Conservation (phyloP, 345 rosid species). For the Citrus inodora region DNA sequence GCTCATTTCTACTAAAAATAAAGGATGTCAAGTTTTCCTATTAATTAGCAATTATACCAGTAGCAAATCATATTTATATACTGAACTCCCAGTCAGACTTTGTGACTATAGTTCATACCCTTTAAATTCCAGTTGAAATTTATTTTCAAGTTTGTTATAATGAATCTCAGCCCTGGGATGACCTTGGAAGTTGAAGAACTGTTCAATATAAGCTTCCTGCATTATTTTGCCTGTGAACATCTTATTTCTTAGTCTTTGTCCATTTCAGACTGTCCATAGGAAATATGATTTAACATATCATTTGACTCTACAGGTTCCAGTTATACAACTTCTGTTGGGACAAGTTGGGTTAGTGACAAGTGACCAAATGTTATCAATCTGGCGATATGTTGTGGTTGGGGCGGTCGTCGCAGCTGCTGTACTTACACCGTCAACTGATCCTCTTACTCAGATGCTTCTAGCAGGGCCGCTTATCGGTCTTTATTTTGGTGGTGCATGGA, state of each 20-base stretch:
- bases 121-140: neutral
- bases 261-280: neutral
- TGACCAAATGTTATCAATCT: slow-evolving; percentile 91
- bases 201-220: neutral
- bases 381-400: slow-evolving; percentile 97
- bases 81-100: neutral
- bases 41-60: neutral
- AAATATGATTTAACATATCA: neutral
- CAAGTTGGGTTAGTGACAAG: slow-evolving; percentile 86
- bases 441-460: slow-evolving; percentile 89
- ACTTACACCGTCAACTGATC: slow-evolving; percentile 94
- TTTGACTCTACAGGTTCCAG: slow-evolving; percentile 69
- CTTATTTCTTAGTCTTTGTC: neutral
- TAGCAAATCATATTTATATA: neutral
- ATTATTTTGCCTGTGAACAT: neutral
- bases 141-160: no score
- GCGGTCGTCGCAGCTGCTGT: slow-evolving; percentile 93
- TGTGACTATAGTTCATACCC: neutral
- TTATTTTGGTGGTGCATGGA: slow-evolving; percentile 92
- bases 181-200: neutral
- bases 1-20: neutral
- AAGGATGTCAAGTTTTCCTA: neutral
- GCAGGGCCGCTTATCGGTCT: slow-evolving; percentile 93
- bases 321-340: slow-evolving; percentile 88
- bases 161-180: neutral